Base-by-base conservation (phyloP, 345 rosid species). In the Odontarrhena argentea region DNA sequence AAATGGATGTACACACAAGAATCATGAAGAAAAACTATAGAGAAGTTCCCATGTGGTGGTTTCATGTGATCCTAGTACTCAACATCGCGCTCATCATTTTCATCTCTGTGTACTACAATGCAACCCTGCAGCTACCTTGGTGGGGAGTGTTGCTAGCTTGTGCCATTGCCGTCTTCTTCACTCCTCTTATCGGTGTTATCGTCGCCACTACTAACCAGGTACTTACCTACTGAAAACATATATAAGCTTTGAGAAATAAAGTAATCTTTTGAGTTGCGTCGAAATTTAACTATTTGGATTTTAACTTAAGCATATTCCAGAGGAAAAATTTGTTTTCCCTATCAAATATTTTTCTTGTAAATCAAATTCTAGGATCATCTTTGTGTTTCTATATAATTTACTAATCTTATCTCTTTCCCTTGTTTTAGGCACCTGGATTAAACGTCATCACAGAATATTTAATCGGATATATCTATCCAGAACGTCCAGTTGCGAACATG, bases 401-500 rank as follows among this genome's bases (percentile, higher is more conserved):
- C 32, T 28, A 28, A 28, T 28, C 5, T 28, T 28, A 28, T 1
- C 32, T 28, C 7, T 32, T 32, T 4, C 6, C 6, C 36, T 4
- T 49, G 13, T 2, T 72, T 25, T 40, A 72, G 76, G 46, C 4
- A 78, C 92, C 92, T 0, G 97, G 97, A 41, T 71, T 88, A 67
- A 91, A 91, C 74, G 47, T 91, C 47, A 88, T 91, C 24, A 88
- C 96, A 0, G 96, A 91, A 60, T 88, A 86, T 40, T 77, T 88
- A 42, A 88, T 91, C 2, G 96, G 96, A 7, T 91, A 88, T 49
- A 51, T 83, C 22, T 82, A 86, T 65, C 97, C 97, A 0, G 97
- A 85, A 77, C 77, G 76, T 40, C 96, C 96, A 3, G 91, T 91
- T 43, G 97, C 97, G 3, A 91, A 91, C 77, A 88, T 91, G 89